Evolutionary conservation across 805 yeast species (phyloP), one percentile per base, ranked within the genome.

Genomic region (Metschnikowia amazonensis): DNA sequence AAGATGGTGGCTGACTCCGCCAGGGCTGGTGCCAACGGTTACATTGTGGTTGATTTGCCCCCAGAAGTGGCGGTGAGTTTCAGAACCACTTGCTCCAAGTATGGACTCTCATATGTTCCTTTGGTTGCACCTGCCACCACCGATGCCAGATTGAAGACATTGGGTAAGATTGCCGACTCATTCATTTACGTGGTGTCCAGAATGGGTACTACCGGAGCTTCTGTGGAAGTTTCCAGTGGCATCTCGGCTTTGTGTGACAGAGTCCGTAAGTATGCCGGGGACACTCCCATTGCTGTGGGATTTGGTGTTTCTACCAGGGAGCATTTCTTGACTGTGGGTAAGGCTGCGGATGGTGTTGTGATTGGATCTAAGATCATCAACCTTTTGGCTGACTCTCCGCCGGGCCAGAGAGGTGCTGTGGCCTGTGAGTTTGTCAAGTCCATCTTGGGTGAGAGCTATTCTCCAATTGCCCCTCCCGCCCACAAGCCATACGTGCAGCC

Each of bases 151-250:
- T 77, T 94, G 57, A 77, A 80, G 60, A 69, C 86, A 27, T 74
- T 94, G 58, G 84, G 92, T 7, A 77, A 78, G 46, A 86, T 94
- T 59, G 96, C 99, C 27, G 97, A 92, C 64, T 87, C 97, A 1
- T 94, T 94, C 67, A 84, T 94, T 49, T 94, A 94, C 59, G 99
- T 94, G 32, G 98, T 94, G 14, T 89, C 97, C 3, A 80, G 96
- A 65, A 94, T 94, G 99, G 97, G 98, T 55, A 83, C 96, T 47
- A 94, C 99, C 24, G 99, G 99, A 63, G 92, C 95, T 30, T 70
- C 82, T 18, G 77, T 84, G 16, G 70, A 75, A 18, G 80, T 95
- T 35, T 75, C 81, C 38, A 58, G 70, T 5, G 83, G 82, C 51
- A 78, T 92, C 45, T 79, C 81, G 21, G 79, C 72, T 34, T 76